phyloP scores from a whole-genome alignment of 2,329 filamentous ascomycete genomes.

The Dothistroma septosporum region DNA sequence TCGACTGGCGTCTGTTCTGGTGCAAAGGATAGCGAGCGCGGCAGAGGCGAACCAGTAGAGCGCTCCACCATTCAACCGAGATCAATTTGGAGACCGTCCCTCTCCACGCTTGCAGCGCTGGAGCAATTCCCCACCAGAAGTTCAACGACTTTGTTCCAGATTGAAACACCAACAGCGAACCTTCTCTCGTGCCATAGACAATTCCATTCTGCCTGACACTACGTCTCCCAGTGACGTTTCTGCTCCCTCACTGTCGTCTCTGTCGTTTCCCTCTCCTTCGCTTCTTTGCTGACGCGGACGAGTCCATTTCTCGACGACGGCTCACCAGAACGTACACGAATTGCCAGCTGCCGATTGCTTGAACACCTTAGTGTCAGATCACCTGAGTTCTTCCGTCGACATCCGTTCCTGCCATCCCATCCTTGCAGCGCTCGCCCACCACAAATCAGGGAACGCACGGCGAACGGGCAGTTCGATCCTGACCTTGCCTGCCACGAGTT shows the following conservation, averaged over 20 bases:
- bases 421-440: background rate
- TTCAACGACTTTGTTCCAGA: background rate
- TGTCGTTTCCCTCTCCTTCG: background rate
- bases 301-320: background rate
- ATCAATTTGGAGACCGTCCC: background rate
- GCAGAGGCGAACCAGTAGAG: slow-evolving; percentile 6
- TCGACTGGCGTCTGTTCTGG: background rate
- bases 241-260: slow-evolving; percentile 1
- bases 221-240: background rate
- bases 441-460: background rate
- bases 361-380: background rate
- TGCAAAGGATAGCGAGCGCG: background rate
- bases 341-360: background rate
- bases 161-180: background rate
- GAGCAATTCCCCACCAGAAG: slow-evolving; percentile 1
- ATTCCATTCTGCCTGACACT: background rate
- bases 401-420: background rate
- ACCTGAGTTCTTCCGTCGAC: background rate
- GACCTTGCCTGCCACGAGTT: slow-evolving; percentile 1
- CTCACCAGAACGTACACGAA: background rate
- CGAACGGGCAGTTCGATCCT: background rate
- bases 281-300: background rate
- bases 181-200: background rate
- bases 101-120: no score
- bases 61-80: slow-evolving; percentile 5